A percentile compares a stretch with the other conserved stretches of the same genome.
Evolutionary conservation across 768 basidiomycete species (phyloP).

Genomic region (Scleroderma bovista): DNA sequence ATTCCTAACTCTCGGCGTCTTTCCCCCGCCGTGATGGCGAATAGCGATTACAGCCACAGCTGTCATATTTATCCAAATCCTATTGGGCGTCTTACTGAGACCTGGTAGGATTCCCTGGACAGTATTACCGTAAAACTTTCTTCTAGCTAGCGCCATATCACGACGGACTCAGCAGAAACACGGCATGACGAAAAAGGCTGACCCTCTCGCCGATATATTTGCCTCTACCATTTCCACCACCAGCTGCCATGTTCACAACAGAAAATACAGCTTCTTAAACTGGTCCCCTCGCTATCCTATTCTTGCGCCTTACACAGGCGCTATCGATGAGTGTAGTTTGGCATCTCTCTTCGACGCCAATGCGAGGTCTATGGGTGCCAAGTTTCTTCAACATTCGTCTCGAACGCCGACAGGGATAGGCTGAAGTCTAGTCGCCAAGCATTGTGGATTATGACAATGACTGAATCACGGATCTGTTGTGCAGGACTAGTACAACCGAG

Average conservation of each 20-base stretch:
- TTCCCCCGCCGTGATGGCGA: too few relatives aligned
- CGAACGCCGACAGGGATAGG: constrained; percentile 45
- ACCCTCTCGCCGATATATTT: constrained; percentile 25
- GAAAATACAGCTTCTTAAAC: constrained; percentile 29
- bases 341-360: constrained; percentile 19
- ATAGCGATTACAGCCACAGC: too few relatives aligned
- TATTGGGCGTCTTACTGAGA: too few relatives aligned
- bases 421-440: constrained; percentile 52
- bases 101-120: too few relatives aligned
- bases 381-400: constrained; percentile 41
- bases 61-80: too few relatives aligned
- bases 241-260: constrained; percentile 25
- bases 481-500: too few relatives aligned
- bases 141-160: too few relatives aligned
- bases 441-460: constrained; percentile 38
- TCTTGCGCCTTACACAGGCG: constrained; percentile 16
- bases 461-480: constrained; percentile 25
- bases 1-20: too few relatives aligned
- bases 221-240: constrained; percentile 32
- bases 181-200: constrained; percentile 5
- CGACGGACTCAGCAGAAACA: too few relatives aligned
- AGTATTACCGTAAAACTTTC: too few relatives aligned
- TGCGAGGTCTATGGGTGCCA: constrained; percentile 37
- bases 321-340: constrained; percentile 32
- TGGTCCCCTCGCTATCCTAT: constrained; percentile 6